Evolutionary conservation across 2,329 filamentous ascomycete genomes (phyloP).

Genomic region (Aureobasidium sp.): DNA sequence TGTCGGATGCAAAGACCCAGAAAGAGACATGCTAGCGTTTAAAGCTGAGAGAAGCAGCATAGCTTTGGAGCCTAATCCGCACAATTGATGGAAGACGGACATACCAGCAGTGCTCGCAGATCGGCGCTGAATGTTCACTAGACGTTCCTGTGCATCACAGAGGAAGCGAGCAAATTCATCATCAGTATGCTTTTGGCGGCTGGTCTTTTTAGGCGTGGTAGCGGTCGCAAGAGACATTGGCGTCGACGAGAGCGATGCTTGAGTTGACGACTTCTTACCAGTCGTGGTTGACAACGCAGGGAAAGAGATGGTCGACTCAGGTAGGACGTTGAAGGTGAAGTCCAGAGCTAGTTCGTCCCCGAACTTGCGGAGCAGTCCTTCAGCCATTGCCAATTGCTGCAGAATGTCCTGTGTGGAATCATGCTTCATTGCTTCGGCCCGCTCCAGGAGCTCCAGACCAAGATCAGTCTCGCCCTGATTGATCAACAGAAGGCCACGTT

Average conservation of each 20-base stretch:
- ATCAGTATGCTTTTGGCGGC: constrained; percentile 5
- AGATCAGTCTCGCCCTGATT: constrained; percentile 7
- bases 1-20: constrained; percentile 31
- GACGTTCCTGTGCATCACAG: constrained; percentile 57
- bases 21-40: constrained; percentile 24
- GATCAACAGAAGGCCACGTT: constrained; percentile 9
- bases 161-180: constrained; percentile 53
- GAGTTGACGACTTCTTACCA: background rate
- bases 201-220: constrained; percentile 14
- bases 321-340: constrained; percentile 76
- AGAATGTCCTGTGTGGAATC: background rate
- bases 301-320: constrained; percentile 87
- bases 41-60: constrained; percentile 36
- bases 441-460: constrained; percentile 5
- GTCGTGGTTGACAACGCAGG: constrained; percentile 50
- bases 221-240: background rate
- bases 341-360: constrained; percentile 5
- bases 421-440: constrained; percentile 2
- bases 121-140: constrained; percentile 55
- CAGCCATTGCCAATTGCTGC: constrained; percentile 11
- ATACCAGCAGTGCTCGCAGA: constrained; percentile 49
- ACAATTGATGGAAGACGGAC: constrained; percentile 48
- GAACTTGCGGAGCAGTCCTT: constrained; percentile 8
- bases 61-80: constrained; percentile 30
- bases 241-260: constrained; percentile 23